Percentiles rank a stretch among this genome's conserved stretches.
phyloP scores from a whole-genome alignment of 2,329 filamentous ascomycete species.

The Phialophora tarda region DNA sequence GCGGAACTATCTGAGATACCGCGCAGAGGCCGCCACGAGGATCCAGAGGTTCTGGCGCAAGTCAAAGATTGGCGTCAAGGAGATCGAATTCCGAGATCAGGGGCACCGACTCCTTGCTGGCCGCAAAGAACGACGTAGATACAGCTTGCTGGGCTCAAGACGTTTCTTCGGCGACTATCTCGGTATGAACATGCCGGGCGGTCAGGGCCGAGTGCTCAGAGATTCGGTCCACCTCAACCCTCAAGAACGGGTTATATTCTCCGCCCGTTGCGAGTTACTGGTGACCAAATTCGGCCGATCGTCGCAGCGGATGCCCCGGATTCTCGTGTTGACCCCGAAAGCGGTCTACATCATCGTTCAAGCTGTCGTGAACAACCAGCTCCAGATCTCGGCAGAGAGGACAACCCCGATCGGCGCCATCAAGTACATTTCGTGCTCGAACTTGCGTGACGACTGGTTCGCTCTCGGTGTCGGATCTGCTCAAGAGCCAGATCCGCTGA shows the following conservation, averaged over 20 bases:
- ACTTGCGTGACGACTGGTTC: conserved; percentile 93
- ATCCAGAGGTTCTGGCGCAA: conserved; percentile 97
- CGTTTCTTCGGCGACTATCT: conserved; percentile 95
- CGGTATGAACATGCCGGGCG: conserved; percentile 78
- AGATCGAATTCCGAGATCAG: conserved; percentile 83
- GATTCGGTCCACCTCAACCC: conserved; percentile 71
- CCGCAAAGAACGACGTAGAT: conserved; percentile 87
- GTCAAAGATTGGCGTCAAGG: conserved; percentile 87
- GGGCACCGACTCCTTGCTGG: conserved; percentile 81
- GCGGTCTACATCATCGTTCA: conserved; percentile 91
- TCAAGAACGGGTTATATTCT: conserved; percentile 82
- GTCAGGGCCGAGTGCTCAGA: conserved; percentile 80
- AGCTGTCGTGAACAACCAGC: conserved; percentile 77
- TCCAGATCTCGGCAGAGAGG: conserved; percentile 80
- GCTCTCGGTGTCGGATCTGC: conserved; percentile 86
- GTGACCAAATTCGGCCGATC: conserved; percentile 96
- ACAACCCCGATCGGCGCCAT: conserved; percentile 84
- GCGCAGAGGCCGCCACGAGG: conserved; percentile 86
- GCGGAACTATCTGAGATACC: conserved; percentile 92
- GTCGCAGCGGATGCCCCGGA: conserved; percentile 87
- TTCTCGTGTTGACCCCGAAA: conserved; percentile 80
- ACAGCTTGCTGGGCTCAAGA: conserved; percentile 87
- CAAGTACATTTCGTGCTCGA: conserved; percentile 83
- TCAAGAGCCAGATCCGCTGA: conserved; percentile 88
- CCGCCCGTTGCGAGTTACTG: conserved; percentile 85